Percentiles rank a stretch among this genome's conserved stretches.
phyloP scores from a whole-genome alignment of 2,329 filamentous ascomycete genomes.

The Rutstroemia sp. region DNA sequence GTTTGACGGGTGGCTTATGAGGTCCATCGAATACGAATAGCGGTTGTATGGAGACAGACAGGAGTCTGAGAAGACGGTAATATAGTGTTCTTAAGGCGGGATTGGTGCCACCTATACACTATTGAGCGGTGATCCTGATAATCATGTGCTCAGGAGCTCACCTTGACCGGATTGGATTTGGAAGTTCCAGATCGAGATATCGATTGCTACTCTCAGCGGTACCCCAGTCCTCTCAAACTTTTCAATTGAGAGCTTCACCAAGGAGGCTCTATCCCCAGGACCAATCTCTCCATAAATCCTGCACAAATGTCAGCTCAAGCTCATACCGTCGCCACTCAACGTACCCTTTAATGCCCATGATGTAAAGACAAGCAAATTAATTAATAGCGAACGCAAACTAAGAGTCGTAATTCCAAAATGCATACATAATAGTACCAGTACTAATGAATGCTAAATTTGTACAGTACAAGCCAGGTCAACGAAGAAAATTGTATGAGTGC shows the following conservation, averaged over 20 bases:
- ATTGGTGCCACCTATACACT: conserved; percentile 63
- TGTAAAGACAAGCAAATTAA: conserved; percentile 3
- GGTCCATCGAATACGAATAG: conserved; percentile 88
- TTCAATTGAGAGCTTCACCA: conserved; percentile 75
- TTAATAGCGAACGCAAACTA: background rate
- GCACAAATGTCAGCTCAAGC: background rate
- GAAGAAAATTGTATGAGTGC: background rate
- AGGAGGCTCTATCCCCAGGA: conserved; percentile 66
- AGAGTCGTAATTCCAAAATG: background rate
- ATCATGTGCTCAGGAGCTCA: conserved; percentile 22
- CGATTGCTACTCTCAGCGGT: conserved; percentile 81
- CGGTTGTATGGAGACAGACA: conserved; percentile 72
- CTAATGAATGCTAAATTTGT: background rate
- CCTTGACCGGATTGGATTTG: conserved; percentile 79
- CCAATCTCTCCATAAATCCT: conserved; percentile 92
- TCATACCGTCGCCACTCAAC: conserved; percentile 9
- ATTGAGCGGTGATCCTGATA: conserved; percentile 8
- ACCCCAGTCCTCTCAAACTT: conserved; percentile 62
- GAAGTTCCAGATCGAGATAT: conserved; percentile 96
- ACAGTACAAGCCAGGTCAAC: background rate
- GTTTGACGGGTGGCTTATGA: conserved; percentile 79
- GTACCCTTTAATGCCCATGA: conserved; percentile 62
- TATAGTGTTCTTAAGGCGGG: conserved; percentile 88
- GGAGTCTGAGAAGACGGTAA: conserved; percentile 75
- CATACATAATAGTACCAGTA: conserved; percentile 8